Conservation (phyloP, 306 rosid species). For the Dicorynia guianensis region DNA sequence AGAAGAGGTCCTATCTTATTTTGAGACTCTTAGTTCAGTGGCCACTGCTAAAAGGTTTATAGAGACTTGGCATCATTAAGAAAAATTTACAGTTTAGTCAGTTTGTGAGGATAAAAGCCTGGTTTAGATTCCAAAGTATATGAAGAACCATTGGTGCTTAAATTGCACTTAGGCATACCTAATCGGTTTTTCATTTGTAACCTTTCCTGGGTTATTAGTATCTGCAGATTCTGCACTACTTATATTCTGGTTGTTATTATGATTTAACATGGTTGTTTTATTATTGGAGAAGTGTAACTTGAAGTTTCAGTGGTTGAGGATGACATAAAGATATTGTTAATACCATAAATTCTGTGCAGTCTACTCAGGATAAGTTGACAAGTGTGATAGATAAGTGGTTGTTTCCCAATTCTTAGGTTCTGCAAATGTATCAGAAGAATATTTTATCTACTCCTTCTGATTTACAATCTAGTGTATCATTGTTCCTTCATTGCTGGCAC, state of each 20-base stretch:
- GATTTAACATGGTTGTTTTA: background rate
- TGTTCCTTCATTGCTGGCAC: background rate
- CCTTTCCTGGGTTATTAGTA: background rate
- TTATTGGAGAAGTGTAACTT: background rate
- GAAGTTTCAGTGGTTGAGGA: background rate
- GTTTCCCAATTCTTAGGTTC: too few relatives aligned
- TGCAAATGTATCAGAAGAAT: too few relatives aligned
- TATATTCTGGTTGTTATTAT: background rate
- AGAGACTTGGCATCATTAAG: constrained; percentile 15
- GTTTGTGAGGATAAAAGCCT: constrained; percentile 18
- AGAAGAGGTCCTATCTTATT: constrained; percentile 25
- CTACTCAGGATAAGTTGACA: too few relatives aligned
- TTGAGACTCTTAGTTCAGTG: constrained; percentile 18
- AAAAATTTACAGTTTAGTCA: constrained; percentile 22
- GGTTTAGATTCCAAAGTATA: constrained; percentile 6
- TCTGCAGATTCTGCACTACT: too few relatives aligned
- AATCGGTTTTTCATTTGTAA: background rate
- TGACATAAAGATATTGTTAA: background rate
- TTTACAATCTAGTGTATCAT: background rate
- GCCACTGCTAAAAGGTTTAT: constrained; percentile 21
- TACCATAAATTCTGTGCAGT: background rate
- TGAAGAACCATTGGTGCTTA: background rate
- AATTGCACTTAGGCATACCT: background rate
- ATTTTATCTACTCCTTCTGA: too few relatives aligned
- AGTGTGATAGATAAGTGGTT: too few relatives aligned